Base-by-base conservation (phyloP, 2,329 filamentous ascomycete species). In the Neurospora sp. region DNA sequence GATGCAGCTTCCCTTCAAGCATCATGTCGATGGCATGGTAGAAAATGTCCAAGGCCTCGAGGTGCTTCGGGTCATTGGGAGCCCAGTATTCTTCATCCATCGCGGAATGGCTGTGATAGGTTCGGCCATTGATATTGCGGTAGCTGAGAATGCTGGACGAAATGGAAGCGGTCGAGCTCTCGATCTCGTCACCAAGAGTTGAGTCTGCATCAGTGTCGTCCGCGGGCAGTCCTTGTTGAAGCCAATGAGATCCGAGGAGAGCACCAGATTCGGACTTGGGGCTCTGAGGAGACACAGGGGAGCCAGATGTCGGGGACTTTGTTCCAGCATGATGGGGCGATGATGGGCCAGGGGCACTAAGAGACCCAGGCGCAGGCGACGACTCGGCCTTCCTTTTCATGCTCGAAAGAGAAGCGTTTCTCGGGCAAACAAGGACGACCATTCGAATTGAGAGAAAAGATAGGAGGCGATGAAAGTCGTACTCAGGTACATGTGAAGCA, bases 91-190 rank as follows among this genome's bases (percentile, higher is more conserved):
- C 57, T n/a, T 11, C 36, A 12, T 23, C 36, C 6, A 19, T 40
- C 17, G 39, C 62, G 4, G 62, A 37, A 12, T 38, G 15, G 62
- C 68, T 69, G 28, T 69, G 68, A 19, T 69, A 69, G 19, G 57
- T 69, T 15, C 68, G 68, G 62, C 68, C 68, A n/a, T 69, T 17
- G 68, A 69, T 72, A 68, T 69, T 72, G 12, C 73, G 71, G 69
- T 74, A 74, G 11, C 69, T 69, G 19, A 72, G 37, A 15, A 74
- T 65, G 28, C 68, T 69, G 52, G 38, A 66, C 12, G 71, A 72
- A 2, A 70, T 68, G 37, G n/a, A 40, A 4, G 67, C 66, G 12
- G 68, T 62, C n/a, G 71, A 69, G 28, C 38, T 36, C 52, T 62
- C 52, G 8, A 62, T 5, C 6, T 62, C 52, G 52, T 15, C 17